phyloP scores from a whole-genome alignment of 257 asterid genomes.

The Gentiana macrophylla region DNA sequence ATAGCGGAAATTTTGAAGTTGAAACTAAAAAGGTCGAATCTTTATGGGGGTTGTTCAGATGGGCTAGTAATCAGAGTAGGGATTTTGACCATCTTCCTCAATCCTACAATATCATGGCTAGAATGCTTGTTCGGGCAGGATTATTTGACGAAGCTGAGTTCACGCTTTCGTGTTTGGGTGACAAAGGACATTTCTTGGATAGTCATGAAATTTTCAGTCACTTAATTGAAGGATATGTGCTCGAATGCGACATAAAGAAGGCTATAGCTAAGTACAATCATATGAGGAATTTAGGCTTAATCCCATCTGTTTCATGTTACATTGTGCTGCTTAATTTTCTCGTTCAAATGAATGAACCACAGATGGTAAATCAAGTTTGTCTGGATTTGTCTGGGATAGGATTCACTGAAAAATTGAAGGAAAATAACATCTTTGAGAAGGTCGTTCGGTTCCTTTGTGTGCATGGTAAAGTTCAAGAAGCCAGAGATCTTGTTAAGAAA shows the following conservation, averaged over 20 bases:
- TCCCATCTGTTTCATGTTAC: constrained; percentile 46
- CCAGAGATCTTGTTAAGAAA: constrained; percentile 51
- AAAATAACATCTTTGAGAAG: constrained; percentile 32
- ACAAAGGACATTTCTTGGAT: constrained; percentile 51
- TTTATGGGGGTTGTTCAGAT: constrained; percentile 65
- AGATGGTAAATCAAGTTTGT: constrained; percentile 33
- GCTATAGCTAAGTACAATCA: constrained; percentile 43
- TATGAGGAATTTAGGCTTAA: constrained; percentile 52
- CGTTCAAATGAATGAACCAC: constrained; percentile 39
- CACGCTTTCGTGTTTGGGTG: constrained; percentile 51
- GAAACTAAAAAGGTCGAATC: constrained; percentile 47
- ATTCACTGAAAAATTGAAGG: constrained; percentile 26
- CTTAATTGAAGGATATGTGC: constrained; percentile 59
- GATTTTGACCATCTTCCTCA: constrained; percentile 47
- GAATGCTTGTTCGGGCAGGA: constrained; percentile 56
- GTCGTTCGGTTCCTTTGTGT: constrained; percentile 54
- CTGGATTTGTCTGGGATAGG: constrained; percentile 42
- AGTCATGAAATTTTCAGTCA: constrained; percentile 51
- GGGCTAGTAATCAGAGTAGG: constrained; percentile 40
- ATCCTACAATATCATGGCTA: constrained; percentile 65
- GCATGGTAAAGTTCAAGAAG: constrained; percentile 74
- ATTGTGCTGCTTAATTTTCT: constrained; percentile 34
- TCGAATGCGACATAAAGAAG: constrained; percentile 42
- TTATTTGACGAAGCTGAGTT: constrained; percentile 47
- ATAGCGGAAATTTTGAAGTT: constrained; percentile 24